A percentile compares a stretch with the other conserved stretches of the same genome.
Conservation (phyloP, 768 basidiomycete species). For the Termitomyces sp. region DNA sequence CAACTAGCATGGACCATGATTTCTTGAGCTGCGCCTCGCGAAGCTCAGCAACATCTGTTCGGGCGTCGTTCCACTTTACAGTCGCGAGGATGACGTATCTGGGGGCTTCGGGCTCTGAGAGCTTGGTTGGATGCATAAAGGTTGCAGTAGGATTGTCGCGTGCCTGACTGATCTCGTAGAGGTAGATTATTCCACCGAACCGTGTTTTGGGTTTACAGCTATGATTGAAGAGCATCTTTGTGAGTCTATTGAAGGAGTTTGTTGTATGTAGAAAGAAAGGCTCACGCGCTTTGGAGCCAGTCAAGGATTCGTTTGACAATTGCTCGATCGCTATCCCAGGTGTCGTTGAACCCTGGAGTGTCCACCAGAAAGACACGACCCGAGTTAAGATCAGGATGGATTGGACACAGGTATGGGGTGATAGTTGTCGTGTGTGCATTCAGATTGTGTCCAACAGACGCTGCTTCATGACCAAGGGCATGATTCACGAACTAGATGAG, state of each 20-base stretch:
- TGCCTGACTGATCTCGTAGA: conserved; percentile 8
- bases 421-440: conserved; percentile 19
- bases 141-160: conserved; percentile 6
- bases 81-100: conserved; percentile 8
- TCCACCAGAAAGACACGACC: conserved; percentile 21
- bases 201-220: conserved; percentile 8
- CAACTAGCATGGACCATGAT: conserved; percentile 5
- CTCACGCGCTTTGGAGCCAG: conserved; percentile 22
- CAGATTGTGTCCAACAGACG: conserved; percentile 17
- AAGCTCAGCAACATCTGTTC: background rate
- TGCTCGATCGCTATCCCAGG: conserved; percentile 14
- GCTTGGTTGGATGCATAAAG: conserved; percentile 9
- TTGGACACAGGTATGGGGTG: conserved; percentile 5
- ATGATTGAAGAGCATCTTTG: background rate
- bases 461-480: conserved; percentile 11
- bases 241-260: background rate
- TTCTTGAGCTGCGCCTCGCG: conserved; percentile 7
- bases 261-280: background rate
- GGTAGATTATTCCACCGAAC: conserved; percentile 11
- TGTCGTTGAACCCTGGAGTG: conserved; percentile 26
- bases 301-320: conserved; percentile 18
- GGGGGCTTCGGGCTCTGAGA: conserved; percentile 7
- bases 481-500: conserved; percentile 19
- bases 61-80: conserved; percentile 5
- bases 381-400: background rate